Base-by-base conservation (phyloP, 805 yeast species). In the Candida endomychidarum region DNA sequence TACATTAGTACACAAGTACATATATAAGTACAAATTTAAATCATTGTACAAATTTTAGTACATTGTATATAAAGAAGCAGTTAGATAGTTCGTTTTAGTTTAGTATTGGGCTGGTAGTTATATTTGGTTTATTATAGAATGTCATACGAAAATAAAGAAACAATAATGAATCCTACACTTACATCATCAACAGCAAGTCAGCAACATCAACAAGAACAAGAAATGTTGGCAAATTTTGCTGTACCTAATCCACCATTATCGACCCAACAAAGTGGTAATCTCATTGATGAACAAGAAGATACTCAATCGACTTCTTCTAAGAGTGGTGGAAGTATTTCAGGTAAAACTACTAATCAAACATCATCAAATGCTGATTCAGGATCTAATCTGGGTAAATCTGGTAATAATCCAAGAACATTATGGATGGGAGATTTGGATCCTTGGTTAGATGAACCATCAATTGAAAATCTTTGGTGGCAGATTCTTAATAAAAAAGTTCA, bases 371-470 rank as follows among this genome's bases (percentile, higher is more conserved):
- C n/a, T n/a, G n/a, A n/a, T n/a, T n/a, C n/a, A n/a, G n/a, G n/a
- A n/a, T n/a, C n/a, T n/a, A n/a, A n/a, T n/a, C n/a, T n/a, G n/a
- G n/a, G n/a, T n/a, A n/a, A n/a, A n/a, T n/a, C n/a, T n/a, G n/a
- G n/a, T 22, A 60, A 56, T n/a, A 70, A 75, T 11, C 88, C 95
- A 18, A 72, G 83, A 45, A 85, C 95, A 1, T 63, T 85, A 22
- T 85, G 95, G 95, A 85, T 85, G 95, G 95, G 95, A 8, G 93
- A 85, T 59, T 65, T 85, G 49, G 91, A 85, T 54, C 87, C 91
- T 1, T 78, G 83, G 77, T 77, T 83, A 53, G 87, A 82, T 54
- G 93, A 84, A 56, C 67, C 63, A 3, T 77, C 78, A 4, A 65
- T 69, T 34, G 59, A 56, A 19, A 67, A 71, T 36, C 65, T 78